Base-by-base conservation (phyloP, 345 rosid genomes). In the Eucalyptus curtisii region DNA sequence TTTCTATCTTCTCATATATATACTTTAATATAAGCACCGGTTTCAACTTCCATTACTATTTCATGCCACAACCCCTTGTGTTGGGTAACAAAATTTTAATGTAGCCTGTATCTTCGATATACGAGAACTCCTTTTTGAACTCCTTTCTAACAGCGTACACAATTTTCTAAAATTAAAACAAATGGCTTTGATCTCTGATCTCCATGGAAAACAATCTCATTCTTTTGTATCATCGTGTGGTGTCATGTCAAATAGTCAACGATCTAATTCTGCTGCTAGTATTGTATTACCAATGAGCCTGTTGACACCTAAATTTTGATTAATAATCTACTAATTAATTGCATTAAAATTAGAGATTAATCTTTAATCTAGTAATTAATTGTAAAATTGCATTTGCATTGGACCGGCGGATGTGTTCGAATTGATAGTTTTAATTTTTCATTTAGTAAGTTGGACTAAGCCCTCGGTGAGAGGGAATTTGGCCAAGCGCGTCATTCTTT, bases 241-340 rank as follows among this genome's bases (percentile, higher is more conserved):
- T 66, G 4, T 31, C 22, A 31, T 8, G 24, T 68, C n/a, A 5
- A 68, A 66, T 31, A 64, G 2, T 64, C 2, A 14, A n/a, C 3
- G 5, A 31, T 66, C 0, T 17, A 6, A 66, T 66, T 31, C 6
- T 15, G 4, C 0, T 4, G 3, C 0, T 31, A 66, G 42, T 16
- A 33, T 31, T 15, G 42, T 14, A 24, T 55, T 55, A 33, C 6
- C 4, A 10, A 33, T 6, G 13, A 33, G 4, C 3, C 4, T 7
- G 2, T 52, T 19, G 80, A 68, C 6, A 40, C 5, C 15, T 10
- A 10, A 37, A 24, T 1, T 19, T 40, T 22, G 7, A 37, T 76
- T n/a, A 20, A 33, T 19, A 33, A 52, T 52, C 4, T 52, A 52
- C 5, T 19, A 52, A 52, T 52, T 52, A 52, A 52, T 52, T 19